phyloP scores from a whole-genome alignment of 164 flowering plant genomes.

The Vitis rupestris region DNA sequence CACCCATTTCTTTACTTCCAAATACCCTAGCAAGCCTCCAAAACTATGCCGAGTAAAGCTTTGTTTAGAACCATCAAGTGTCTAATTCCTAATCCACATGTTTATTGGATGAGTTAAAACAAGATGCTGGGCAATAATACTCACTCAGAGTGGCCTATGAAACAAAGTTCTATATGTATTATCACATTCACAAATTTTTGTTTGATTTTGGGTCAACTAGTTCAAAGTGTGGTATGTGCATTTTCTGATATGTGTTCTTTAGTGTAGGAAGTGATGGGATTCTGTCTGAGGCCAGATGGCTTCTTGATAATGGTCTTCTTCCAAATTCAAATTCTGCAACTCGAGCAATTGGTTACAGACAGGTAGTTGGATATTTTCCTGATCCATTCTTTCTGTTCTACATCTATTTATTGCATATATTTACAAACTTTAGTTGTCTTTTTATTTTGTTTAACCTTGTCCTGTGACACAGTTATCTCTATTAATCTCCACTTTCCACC shows the following conservation, averaged over 20 bases:
- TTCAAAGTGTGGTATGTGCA: neutral
- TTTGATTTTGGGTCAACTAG: neutral
- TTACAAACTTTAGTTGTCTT: neutral
- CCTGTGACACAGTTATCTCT: neutral
- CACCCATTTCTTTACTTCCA: no score
- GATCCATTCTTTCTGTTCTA: neutral
- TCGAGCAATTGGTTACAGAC: slow-evolving; percentile 94
- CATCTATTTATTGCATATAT: neutral
- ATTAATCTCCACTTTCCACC: no score
- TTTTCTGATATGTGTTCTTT: slow-evolving; percentile 2
- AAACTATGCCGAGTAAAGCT: no score
- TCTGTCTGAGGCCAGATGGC: slow-evolving; percentile 73
- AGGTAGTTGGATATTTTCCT: slow-evolving; percentile 36
- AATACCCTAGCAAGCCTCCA: no score
- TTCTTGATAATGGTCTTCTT: slow-evolving; percentile 84
- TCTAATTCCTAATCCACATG: no score
- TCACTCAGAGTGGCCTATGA: no score
- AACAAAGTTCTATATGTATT: no score
- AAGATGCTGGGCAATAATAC: no score
- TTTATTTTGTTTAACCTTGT: neutral
- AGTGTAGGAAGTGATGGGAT: slow-evolving; percentile 66
- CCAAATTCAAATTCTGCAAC: slow-evolving; percentile 93
- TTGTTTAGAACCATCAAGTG: no score
- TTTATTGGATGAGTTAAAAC: no score
- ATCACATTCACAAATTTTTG: neutral